Evolutionary conservation across 768 basidiomycete species (phyloP), one percentile per base, ranked within the genome.

Genomic region (Phylloporus sp.): DNA sequence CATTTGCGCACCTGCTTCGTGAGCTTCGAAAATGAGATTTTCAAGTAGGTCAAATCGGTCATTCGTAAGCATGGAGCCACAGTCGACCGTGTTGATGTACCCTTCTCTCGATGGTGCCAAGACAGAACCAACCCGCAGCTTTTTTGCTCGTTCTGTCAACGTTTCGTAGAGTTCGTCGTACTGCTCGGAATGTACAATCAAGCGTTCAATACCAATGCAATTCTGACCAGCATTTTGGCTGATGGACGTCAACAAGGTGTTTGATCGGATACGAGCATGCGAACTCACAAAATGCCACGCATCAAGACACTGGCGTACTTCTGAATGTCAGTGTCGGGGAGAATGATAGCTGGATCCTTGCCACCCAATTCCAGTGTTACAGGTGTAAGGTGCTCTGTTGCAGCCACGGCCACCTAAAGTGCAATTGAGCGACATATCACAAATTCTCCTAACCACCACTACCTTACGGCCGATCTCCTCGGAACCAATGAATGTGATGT

Each of bases 141-240:
- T 82, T 29, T 71, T 66, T 32, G 84, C 80, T 15, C 86, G 80
- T n/a, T 83, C 79, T 20, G 71, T 62, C 59, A 97, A 76, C 20
- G 83, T 76, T 3, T 75, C 72, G 58, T 85, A 79, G 44, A 98
- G 79, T 6, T 84, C 81, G 42, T 92, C 81, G 59, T 94, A 88
- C 60, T 91, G 86, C 0, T 77, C 76, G 0, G 73, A 64, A 61
- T 94, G 93, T 32, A 98, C 91, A 41, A 98, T 80, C 57, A 98
- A 79, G 2, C 94, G 82, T 68, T 99, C 95, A 56, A 95, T 90
- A 31, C 95, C 95, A 60, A 99, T 95, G 68, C 95, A 99, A 62
- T 97, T 97, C 72, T 97, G 95, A 20, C 95, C 95, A 45, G 81
- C 80, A 53, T 92, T 91, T 75, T 94, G 93, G 76, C 92, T 94